Evolutionary conservation across 2,329 filamentous ascomycete species (phyloP).

Genomic region (Ascosphaera pollenicola): DNA sequence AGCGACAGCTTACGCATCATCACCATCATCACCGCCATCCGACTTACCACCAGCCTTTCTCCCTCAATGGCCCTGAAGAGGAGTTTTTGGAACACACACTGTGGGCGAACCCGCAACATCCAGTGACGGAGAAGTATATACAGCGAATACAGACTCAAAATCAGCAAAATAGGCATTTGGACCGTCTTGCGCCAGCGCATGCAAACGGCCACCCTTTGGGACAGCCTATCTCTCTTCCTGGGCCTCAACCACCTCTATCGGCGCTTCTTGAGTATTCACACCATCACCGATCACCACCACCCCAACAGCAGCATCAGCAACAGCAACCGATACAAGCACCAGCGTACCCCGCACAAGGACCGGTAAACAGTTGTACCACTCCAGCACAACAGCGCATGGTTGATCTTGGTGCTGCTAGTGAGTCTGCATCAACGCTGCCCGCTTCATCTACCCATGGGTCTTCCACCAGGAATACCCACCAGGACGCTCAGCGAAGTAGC

Average conservation of each 20-base stretch:
- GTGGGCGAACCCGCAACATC: slow-evolving; percentile 78
- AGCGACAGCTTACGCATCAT: no score
- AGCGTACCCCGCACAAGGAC: no score
- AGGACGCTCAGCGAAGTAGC: slow-evolving; percentile 18
- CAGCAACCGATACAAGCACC: no score
- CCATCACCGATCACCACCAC: no score
- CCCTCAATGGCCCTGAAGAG: slow-evolving; percentile 59
- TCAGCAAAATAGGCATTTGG: slow-evolving; percentile 12
- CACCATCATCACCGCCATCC: slow-evolving; percentile 16
- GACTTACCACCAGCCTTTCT: no score
- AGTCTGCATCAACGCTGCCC: slow-evolving; percentile 25
- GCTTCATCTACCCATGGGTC: slow-evolving; percentile 21
- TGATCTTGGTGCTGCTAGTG: slow-evolving; percentile 20
- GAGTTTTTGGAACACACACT: slow-evolving; percentile 76
- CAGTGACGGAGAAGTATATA: slow-evolving; percentile 35
- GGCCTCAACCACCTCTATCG: no score
- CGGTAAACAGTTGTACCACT: slow-evolving; percentile 21
- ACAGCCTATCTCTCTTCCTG: no score
- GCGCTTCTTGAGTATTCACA: no score
- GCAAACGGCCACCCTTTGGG: no score
- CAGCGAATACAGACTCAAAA: slow-evolving; percentile 12
- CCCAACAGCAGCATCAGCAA: no score
- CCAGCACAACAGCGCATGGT: slow-evolving; percentile 22
- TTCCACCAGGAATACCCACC: slow-evolving; percentile 22
- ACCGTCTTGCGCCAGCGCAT: slow-evolving; percentile 13